Base-by-base conservation (phyloP, 306 rosid species). In the Vachellia collinsii region DNA sequence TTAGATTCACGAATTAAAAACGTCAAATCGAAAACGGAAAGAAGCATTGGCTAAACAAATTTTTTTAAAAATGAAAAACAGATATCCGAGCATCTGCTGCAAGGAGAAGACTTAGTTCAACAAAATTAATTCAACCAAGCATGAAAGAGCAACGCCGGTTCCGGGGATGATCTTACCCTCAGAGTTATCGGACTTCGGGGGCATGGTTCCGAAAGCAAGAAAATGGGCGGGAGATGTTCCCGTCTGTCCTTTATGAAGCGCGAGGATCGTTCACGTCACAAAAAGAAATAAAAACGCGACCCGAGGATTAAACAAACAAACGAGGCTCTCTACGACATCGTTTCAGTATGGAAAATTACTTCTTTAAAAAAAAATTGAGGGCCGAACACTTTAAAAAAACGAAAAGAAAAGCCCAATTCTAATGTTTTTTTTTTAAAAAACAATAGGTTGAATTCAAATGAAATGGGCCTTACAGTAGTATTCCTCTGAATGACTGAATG, bases 101-200 rank as follows among this genome's bases (percentile, higher is more conserved):
- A 41, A n/a, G 51, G 20, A 68, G 34, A 8, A 68, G 53, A 8
- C n/a, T 69, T 43, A 43, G 37, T 20, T 69, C 38, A 42, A 43
- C 10, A 69, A 42, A 69, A 22, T 43, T 5, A n/a, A 69, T 43
- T 69, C 17, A 43, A 69, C 54, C n/a, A 69, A 43, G 53, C 37
- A 20, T 74, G 14, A 53, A 43, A 44, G 39, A 51, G 11, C 4
- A 63, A 61, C 12, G 54, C 37, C 42, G 10, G 47, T 46, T 38
- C 74, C 3, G 37, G 54, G 0, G 67, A 23, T 29, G 37, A 37
- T 16, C 63, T 77, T 79, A 93, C 99, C 93, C 80, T 93, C 97
- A 5, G 92, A 85, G 78, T 83, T 89, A 73, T 93, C 96, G 76
- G 94, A 87, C 73, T 93, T 89, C 63, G 97, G 97, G 83, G 97